Evolutionary conservation across 352 stramenopile genomes (phyloP), one percentile per base, ranked within the genome.

Genomic region (Thraustotheca clavata): DNA sequence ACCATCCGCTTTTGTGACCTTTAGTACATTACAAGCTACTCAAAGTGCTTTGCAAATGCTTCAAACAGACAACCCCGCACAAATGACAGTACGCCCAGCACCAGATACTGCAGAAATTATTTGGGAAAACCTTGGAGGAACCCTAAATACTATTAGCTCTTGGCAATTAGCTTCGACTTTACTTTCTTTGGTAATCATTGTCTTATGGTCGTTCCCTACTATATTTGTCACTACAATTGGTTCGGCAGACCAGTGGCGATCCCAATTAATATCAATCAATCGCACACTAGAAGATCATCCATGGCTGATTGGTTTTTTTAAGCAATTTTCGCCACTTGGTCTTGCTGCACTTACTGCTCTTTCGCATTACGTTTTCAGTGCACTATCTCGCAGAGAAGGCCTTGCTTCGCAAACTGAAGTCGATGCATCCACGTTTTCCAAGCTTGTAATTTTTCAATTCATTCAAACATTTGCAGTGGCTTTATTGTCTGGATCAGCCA

Each of bases 121-220:
- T 39, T 93, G 84, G 84, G 68, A 75, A 36, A 93, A 93, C 57
- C 75, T 93, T 32, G 84, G 84, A 55, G 67, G 81, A 0, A 73
- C 61, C 16, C 87, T 84, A 39, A 69, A 73, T 34, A 85, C 72
- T 33, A 77, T 77, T 16, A 69, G 71, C 0, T 65, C 85, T 14
- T 77, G 80, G 18, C 70, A 59, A 49, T 68, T 91, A 12, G 54
- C 85, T 0, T 86, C 81, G 7, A 62, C 73, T 4, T 71, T 69
- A 1, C 60, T 85, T 1, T 83, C 80, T 14, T 69, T 68, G 9
- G 79, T 69, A 16, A 89, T 93, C 48, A 90, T 93, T 55, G 50
- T 91, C 32, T 79, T 93, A 12, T 93, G 84, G 84, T 89, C 77
- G 5, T 76, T 90, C 35, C 81, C 80, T 16, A 93, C 84, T 39